Evolutionary conservation across 1,139 yeast species (phyloP), one percentile per base, ranked within the genome.

Genomic region (Geotrichum macrosporum): DNA sequence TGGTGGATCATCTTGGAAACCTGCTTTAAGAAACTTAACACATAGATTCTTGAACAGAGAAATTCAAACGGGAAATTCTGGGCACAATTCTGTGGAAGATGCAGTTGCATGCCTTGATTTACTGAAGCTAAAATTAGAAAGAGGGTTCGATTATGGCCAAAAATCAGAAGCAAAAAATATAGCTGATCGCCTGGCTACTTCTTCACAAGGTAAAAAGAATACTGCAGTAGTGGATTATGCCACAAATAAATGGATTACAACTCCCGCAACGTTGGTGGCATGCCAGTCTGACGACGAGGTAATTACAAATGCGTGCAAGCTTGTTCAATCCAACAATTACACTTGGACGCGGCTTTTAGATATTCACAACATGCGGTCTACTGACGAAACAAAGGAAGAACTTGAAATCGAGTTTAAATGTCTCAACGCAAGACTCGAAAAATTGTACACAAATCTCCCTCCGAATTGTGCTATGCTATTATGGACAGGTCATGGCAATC

Each of bases 31-130:
- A 60, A 81, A 81, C 73, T 68, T 92, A 16, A 73, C 89, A 1
- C 67, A 71, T 9, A 75, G 72, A 52, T 76, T 72, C 59, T 68
- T 89, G 36, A 66, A 70, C 15, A 67, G 77, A 44, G 67, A 65
- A 0, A 89, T 92, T 42, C 97, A 92, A 63, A 77, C 73, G 48
- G 67, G 67, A 19, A 71, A 73, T 0, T 57, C 64, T 1, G 95
- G 95, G 2, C 98, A 92, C 65, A 85, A 92, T 40, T 83, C 96
- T 0, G 73, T 82, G 1, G 95, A 87, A 61, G 98, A 92, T 62
- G 85, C 96, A 5, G 64, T 64, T 32, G 81, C 96, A 0, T 86
- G 96, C 59, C 69, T 89, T 58, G 89, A 86, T 51, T 71, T 92
- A 44, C 77, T 85, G 0, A 79, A 84, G 55, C 57, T 79, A 53